Conservation (phyloP, 345 rosid species). For the Sonneratia alba region DNA sequence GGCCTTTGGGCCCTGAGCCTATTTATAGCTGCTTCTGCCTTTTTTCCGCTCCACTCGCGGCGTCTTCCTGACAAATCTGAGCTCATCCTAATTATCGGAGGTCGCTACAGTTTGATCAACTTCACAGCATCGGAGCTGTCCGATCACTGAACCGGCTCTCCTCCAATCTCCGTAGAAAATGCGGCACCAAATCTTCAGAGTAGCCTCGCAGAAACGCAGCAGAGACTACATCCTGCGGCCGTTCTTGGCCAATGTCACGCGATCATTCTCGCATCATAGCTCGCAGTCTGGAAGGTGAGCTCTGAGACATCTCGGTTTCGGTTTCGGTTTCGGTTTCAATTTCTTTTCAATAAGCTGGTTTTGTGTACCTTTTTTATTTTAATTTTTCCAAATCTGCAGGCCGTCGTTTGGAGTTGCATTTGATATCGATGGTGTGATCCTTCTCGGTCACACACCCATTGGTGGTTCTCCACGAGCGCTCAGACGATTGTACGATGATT, state of each 20-base stretch:
- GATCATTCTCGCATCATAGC: slow-evolving; percentile 21
- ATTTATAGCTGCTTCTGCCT: too few species aligned
- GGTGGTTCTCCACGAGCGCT: slow-evolving; percentile 66
- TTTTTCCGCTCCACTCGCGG: too few species aligned
- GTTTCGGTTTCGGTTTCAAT: background rate
- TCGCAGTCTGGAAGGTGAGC: slow-evolving; percentile 23
- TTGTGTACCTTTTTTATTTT: background rate
- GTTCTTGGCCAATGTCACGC: slow-evolving; percentile 12
- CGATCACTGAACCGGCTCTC: background rate
- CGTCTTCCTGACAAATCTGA: too few species aligned
- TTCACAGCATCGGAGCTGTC: background rate
- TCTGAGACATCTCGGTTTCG: background rate
- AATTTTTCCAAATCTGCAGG: slow-evolving; percentile 12
- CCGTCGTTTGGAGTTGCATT: slow-evolving; percentile 68
- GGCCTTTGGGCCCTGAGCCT: too few species aligned
- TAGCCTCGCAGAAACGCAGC: slow-evolving; percentile 10
- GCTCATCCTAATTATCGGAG: background rate
- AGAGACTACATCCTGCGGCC: slow-evolving; percentile 10
- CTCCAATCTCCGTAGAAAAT: background rate
- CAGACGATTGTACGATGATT: slow-evolving; percentile 36
- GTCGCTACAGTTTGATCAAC: background rate
- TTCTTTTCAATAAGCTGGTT: background rate
- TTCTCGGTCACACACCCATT: slow-evolving; percentile 58
- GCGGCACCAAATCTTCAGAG: slow-evolving; percentile 1
- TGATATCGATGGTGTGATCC: slow-evolving; percentile 81